Percentiles rank a stretch among this genome's conserved stretches.
These are phyloP conservation scores for Mycena albidolilacea DNA, from an alignment of 768 basidiomycete genomes.

Conservation along the genomic window DNA sequence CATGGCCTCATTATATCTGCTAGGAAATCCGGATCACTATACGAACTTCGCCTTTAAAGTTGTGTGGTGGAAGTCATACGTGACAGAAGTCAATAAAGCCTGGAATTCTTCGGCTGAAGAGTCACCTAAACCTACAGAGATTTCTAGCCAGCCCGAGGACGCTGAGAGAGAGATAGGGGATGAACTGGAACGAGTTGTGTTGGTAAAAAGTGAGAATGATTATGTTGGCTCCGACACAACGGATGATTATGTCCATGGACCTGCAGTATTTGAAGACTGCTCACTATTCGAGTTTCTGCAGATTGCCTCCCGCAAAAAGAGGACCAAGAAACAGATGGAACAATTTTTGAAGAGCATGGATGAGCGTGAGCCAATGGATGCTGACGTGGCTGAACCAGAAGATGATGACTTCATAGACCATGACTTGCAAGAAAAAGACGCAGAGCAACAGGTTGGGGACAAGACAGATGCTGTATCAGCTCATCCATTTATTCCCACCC, in stretches of 20 bases:
- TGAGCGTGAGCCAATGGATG: neutral
- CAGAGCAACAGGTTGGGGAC: neutral
- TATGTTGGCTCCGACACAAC: neutral
- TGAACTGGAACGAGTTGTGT: neutral
- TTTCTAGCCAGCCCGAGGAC: neutral
- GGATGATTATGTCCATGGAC: slow-evolving; percentile 7
- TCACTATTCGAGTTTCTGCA: neutral
- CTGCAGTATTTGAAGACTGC: neutral
- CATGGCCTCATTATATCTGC: neutral
- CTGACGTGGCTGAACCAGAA: neutral
- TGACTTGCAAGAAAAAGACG: neutral
- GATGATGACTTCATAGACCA: slow-evolving; percentile 1
- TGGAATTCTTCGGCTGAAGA: neutral
- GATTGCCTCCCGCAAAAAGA: neutral
- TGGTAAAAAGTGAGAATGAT: neutral
- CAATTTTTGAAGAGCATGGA: neutral
- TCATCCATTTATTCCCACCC: neutral
- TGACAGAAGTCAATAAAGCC: neutral
- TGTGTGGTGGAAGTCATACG: neutral
- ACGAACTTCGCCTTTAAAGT: neutral
- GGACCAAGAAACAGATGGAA: neutral
- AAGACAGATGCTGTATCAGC: neutral
- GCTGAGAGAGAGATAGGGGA: neutral
- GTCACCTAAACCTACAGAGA: neutral
- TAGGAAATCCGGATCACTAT: neutral